These are phyloP conservation scores for Aspergillus sparsus DNA, from an alignment of 495 filamentous ascomycete species.

Conservation along the genomic window DNA sequence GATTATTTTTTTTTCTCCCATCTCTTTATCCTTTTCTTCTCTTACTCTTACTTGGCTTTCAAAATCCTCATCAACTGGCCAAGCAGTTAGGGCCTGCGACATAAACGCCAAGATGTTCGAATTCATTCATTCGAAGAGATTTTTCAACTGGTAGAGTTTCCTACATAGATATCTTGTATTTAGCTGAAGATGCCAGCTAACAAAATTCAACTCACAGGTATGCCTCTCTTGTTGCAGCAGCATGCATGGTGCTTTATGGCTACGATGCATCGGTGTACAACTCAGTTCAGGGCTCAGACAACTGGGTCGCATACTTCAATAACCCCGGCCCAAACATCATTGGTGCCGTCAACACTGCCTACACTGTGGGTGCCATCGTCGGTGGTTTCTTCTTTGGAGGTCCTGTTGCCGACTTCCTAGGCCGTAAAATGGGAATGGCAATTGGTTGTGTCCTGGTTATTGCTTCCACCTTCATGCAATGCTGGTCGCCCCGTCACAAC, in stretches of 20 bases:
- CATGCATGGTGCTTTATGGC: slow-evolving; percentile 68
- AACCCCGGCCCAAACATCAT: slow-evolving; percentile 52
- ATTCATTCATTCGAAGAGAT: slow-evolving; percentile 34
- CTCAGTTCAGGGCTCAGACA: slow-evolving; percentile 58
- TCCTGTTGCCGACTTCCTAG: slow-evolving; percentile 56
- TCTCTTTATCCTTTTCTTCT: background rate
- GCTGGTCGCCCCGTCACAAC: slow-evolving; percentile 55
- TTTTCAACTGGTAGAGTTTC: slow-evolving; percentile 40
- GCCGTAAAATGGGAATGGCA: slow-evolving; percentile 59
- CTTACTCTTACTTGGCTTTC: too few species aligned
- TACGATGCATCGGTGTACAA: slow-evolving; percentile 69
- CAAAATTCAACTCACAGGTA: slow-evolving; percentile 44
- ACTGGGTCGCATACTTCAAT: slow-evolving; percentile 62
- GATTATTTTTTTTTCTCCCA: background rate
- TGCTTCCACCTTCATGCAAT: slow-evolving; percentile 63
- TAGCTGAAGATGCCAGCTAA: background rate
- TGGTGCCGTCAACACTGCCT: slow-evolving; percentile 61
- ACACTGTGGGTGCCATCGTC: slow-evolving; percentile 64
- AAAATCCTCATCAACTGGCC: background rate
- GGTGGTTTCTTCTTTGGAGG: slow-evolving; percentile 63
- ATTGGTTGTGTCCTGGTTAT: slow-evolving; percentile 58
- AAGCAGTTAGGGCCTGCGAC: slow-evolving; percentile 11
- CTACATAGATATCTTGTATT: background rate
- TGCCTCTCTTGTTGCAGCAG: slow-evolving; percentile 60
- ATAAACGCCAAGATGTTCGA: slow-evolving; percentile 14